phyloP scores from a whole-genome alignment of 306 rosid species.

The Cicer judaicum region DNA sequence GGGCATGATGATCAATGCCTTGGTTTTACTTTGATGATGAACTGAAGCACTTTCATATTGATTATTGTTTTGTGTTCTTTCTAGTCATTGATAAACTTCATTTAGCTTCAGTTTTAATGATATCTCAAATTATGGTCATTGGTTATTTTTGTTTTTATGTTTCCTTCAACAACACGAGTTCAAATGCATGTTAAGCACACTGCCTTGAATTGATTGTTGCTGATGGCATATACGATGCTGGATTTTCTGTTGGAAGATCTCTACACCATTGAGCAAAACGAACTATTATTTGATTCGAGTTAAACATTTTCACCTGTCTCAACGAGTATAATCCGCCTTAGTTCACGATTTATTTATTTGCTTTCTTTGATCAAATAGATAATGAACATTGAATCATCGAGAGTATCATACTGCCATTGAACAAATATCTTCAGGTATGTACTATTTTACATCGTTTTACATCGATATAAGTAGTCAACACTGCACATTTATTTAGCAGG shows the following conservation, averaged over 20 bases:
- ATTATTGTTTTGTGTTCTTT: constrained; percentile 2
- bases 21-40: constrained; percentile 43
- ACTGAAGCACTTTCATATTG: constrained; percentile 40
- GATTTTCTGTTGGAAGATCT: neutral
- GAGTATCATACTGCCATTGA: neutral
- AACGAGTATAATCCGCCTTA: neutral
- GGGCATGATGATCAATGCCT: constrained; percentile 33
- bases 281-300: neutral
- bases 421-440: neutral
- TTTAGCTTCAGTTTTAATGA: constrained; percentile 41
- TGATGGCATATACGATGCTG: neutral
- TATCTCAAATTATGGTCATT: constrained; percentile 30
- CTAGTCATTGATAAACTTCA: constrained; percentile 42
- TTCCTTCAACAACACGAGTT: constrained; percentile 22
- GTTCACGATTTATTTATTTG: neutral
- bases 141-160: constrained; percentile 19
- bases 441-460: neutral
- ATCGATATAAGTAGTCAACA: neutral
- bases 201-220: constrained; percentile 31
- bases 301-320: neutral
- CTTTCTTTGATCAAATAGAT: neutral
- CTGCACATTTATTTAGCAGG: neutral
- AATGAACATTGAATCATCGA: neutral
- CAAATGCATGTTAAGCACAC: constrained; percentile 21
- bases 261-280: neutral